Percentiles rank a stretch among this genome's conserved stretches.
Evolutionary conservation across 306 rosid species (phyloP).

Genomic region (cucumber (Cucumis sativus)): Cucumber_9930_V3 NC_026659.2:5198501-5199000

Average conservation of each 20-base stretch:
- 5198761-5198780: too few relatives aligned
- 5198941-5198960: background rate
- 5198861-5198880: background rate
- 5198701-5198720: background rate
- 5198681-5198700: too few relatives aligned
- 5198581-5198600: too few relatives aligned
- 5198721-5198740: background rate
- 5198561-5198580: too few relatives aligned
- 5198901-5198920: background rate
- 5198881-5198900: background rate
- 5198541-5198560: too few relatives aligned
- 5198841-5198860: background rate
- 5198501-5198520: too few relatives aligned
- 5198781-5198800: conserved; percentile 11
- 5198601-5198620: too few relatives aligned
- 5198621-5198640: too few relatives aligned
- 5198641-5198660: too few relatives aligned
- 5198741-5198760: background rate
- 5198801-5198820: conserved; percentile 16
- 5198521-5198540: too few relatives aligned
- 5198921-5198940: background rate
- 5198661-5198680: too few relatives aligned
- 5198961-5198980: background rate
- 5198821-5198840: conserved; percentile 22
- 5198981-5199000: background rate